Percentiles rank a stretch among this genome's conserved stretches.
phyloP scores from a whole-genome alignment of 2,329 filamentous ascomycete species.

The Claviceps sp. region DNA sequence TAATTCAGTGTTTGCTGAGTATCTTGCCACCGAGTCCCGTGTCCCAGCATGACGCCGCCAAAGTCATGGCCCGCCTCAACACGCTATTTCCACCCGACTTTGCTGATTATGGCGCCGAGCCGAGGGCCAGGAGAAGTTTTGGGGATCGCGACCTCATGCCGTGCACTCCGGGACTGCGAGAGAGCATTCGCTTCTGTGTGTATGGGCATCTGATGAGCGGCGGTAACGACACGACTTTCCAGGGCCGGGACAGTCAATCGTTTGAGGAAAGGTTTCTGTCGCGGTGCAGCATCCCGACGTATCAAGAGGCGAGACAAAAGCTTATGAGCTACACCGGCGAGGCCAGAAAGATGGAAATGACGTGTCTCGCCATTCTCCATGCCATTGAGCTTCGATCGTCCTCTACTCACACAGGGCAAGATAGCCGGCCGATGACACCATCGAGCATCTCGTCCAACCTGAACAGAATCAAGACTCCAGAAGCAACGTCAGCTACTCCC shows the following conservation, averaged over 20 bases:
- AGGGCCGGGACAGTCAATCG: slow-evolving; percentile 8
- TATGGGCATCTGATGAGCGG: slow-evolving; percentile 20
- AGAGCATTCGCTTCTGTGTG: slow-evolving; percentile 22
- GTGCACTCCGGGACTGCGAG: slow-evolving; percentile 18
- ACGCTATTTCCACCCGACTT: slow-evolving; percentile 19
- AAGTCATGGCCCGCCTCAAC: slow-evolving; percentile 23
- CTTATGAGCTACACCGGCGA: slow-evolving; percentile 21
- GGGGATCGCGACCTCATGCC: slow-evolving; percentile 14
- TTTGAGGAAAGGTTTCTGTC: slow-evolving; percentile 19
- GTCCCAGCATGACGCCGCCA: slow-evolving; percentile 6
- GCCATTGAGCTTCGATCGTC: slow-evolving; percentile 6
- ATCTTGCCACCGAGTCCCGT: slow-evolving; percentile 3
- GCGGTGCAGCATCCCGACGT: slow-evolving; percentile 20
- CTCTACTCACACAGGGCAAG: background rate
- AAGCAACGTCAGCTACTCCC: background rate
- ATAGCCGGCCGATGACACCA: slow-evolving; percentile 1
- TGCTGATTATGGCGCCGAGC: slow-evolving; percentile 8
- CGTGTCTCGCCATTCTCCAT: slow-evolving; percentile 15
- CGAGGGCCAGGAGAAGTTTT: slow-evolving; percentile 6
- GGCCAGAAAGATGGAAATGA: slow-evolving; percentile 19
- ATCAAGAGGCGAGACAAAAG: slow-evolving; percentile 15
- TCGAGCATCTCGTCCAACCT: slow-evolving; percentile 5
- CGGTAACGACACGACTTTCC: slow-evolving; percentile 9
- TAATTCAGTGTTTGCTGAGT: slow-evolving; percentile 1
- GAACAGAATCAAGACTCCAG: slow-evolving; percentile 7